Conservation (phyloP, 2,329 filamentous ascomycete genomes). For the Teratosphaeria pseudoeucalypti region DNA sequence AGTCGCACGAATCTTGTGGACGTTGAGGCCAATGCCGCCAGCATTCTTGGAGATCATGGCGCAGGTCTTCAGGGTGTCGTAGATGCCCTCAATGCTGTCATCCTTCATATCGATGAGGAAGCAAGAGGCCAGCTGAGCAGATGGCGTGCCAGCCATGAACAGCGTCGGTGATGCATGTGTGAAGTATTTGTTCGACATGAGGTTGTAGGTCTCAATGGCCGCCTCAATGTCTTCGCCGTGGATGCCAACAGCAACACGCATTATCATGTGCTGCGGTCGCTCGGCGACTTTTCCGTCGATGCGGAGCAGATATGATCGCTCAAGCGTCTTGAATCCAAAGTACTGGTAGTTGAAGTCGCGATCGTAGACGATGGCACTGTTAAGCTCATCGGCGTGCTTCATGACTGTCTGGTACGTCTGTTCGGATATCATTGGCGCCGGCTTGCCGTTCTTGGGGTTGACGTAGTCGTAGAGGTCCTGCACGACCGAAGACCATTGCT, state of each 20-base stretch:
- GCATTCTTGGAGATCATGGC: constrained; percentile 99
- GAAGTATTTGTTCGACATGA: constrained; percentile 98
- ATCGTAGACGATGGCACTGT: constrained; percentile 98
- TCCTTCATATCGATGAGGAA: constrained; percentile 99
- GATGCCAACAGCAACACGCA: constrained; percentile 96
- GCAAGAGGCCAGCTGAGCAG: constrained; percentile 91
- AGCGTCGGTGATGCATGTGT: constrained; percentile 96
- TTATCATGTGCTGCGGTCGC: constrained; percentile 98
- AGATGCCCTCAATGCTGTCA: constrained; percentile 98
- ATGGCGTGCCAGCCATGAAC: constrained; percentile 94
- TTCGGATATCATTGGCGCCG: constrained; percentile 90
- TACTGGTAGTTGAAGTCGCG: constrained; percentile 99
- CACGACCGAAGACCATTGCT: constrained; percentile 95
- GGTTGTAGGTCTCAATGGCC: constrained; percentile 93
- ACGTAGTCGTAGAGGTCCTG: constrained; percentile 90
- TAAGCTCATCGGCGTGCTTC: constrained; percentile 92
- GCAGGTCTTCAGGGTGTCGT: constrained; percentile 97
- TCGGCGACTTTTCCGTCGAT: constrained; percentile 94
- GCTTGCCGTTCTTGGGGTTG: constrained; percentile 78
- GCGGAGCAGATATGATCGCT: constrained; percentile 93
- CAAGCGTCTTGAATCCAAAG: constrained; percentile 98
- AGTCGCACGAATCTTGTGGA: constrained; percentile 92
- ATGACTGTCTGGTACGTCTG: constrained; percentile 86
- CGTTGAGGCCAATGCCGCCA: constrained; percentile 92
- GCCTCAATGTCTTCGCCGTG: constrained; percentile 92